Evolutionary conservation across 2,329 filamentous ascomycete species (phyloP), one percentile per base, ranked within the genome.

Genomic region (Balansia obtecta): DNA sequence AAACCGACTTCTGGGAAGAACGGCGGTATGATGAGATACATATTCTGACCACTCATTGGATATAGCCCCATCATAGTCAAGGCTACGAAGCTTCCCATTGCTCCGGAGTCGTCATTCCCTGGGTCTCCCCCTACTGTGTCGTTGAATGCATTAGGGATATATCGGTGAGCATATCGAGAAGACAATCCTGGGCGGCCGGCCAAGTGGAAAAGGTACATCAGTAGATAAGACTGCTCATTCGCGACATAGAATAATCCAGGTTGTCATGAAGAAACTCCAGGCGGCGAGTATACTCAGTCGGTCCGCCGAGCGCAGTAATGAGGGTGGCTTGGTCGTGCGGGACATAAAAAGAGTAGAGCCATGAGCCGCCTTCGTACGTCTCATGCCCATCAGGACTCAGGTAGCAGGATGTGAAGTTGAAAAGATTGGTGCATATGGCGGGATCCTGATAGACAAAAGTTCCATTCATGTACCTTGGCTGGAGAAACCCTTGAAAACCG

Each of bases 121-220:
- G 75, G 74, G 34, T 77, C 71, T 0, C 85, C 85, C 33, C 68
- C 70, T 3, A 77, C 61, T 0, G 76, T 79, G 27, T 77, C 75
- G 67, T 86, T 86, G 72, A 88, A 88, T 48, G 79, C 74, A 1
- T 69, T 69, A 0, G 84, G 83, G 52, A 88, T 85, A 59, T 87
- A 86, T 54, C 67, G 72, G 58, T 84, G 81, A 0, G 74, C 71
- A 56, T 79, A 79, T 53, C 70, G 65, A 16, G 71, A 64, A 20
- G 72, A 76, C 32, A 75, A 64, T 0, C 68, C 83, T 0, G 84
- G 84, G 0, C 83, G 75, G 0, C 79, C 82, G 1, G 74, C 77
- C 58, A 86, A 87, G 65, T 88, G 84, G 68, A 76, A 77, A 55
- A 75, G 72, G 58, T 71, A 77, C 12, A 75, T 65, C 39, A 73